Base-by-base conservation (phyloP, 495 filamentous ascomycete species). In the Chaetomium fimeti region DNA sequence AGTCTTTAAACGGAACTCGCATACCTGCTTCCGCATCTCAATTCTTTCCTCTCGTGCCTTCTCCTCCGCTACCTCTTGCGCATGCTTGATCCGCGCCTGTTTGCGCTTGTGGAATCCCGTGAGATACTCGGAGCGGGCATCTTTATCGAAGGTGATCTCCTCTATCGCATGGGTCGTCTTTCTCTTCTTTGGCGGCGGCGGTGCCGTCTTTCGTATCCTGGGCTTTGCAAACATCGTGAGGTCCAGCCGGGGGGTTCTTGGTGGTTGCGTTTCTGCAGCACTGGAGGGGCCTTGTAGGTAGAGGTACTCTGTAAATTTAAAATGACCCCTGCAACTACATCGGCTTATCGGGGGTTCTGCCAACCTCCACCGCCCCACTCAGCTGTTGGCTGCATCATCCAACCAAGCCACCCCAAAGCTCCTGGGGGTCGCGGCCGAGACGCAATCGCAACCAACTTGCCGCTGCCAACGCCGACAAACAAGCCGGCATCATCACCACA, bases 21-120 rank as follows among this genome's bases (percentile, higher is more conserved):
- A 36, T 78, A 94, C 94, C 82, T 88, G 85, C 73, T 87, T 88
- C 73, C 94, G 79, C 63, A 88, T 79, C 62, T 78, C 76, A 57
- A 90, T 85, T 72, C 82, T 90, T 74, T 92, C 90, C 69, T 92
- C 85, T 51, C 85, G 83, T 24, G 86, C 89, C 73, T 83, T 87
- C 72, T 90, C 84, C 40, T 82, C 83, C 9, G 91, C 91, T 52
- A 86, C 79, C 54, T 91, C 89, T 71, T 94, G 87, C 9, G 93
- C 94, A 77, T 89, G 80, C 77, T 93, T 93, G 61, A 85, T 85
- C 22, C 94, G 84, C 70, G 89, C 86, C 58, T 88, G 77, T 74
- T 98, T 98, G 73, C 94, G 88, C 82, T 97, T 97, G 79, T 91
- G 93, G 78, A 98, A 98, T 5, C 94, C 94, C 8, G 91, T 96